phyloP scores from a whole-genome alignment of 306 rosid genomes.

The Casuarina cunninghamiana region DNA sequence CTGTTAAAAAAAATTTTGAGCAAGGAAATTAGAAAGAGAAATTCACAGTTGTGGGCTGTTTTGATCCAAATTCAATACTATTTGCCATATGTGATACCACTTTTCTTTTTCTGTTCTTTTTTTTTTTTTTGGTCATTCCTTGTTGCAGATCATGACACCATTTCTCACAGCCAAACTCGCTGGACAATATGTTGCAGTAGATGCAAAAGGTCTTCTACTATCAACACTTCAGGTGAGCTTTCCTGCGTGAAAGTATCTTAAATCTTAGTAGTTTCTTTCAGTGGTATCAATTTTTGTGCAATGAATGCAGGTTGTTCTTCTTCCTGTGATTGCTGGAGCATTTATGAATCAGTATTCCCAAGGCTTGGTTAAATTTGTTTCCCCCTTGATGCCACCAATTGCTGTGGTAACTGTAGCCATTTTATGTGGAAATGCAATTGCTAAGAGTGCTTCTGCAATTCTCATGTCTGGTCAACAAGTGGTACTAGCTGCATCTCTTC shows the following conservation, averaged over 20 bases:
- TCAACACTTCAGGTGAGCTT: constrained; percentile 70
- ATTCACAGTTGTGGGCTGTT: not conserved
- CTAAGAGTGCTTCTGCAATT: constrained; percentile 75
- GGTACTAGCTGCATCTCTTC: constrained; percentile 55
- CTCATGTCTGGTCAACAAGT: constrained; percentile 67
- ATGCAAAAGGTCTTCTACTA: constrained; percentile 60
- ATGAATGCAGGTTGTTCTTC: constrained; percentile 69
- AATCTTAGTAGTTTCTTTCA: not conserved
- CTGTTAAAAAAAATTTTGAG: not conserved
- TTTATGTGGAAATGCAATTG: constrained; percentile 76
- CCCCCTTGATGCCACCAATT: constrained; percentile 79
- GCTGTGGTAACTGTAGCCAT: constrained; percentile 82
- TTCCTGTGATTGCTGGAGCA: constrained; percentile 81
- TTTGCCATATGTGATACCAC: not conserved
- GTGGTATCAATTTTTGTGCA: constrained; percentile 15
- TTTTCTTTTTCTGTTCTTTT: not conserved
- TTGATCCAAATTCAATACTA: not conserved
- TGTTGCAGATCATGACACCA: constrained; percentile 83
- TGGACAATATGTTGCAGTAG: constrained; percentile 81
- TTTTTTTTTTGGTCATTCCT: not conserved
- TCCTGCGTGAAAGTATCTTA: not conserved
- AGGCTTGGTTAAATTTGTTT: constrained; percentile 59
- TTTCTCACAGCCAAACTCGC: constrained; percentile 84
- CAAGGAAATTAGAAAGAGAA: not conserved
- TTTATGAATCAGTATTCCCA: constrained; percentile 80